phyloP scores from a whole-genome alignment of 1,284 basidiomycete genomes.

The Irpex lacteus region DNA sequence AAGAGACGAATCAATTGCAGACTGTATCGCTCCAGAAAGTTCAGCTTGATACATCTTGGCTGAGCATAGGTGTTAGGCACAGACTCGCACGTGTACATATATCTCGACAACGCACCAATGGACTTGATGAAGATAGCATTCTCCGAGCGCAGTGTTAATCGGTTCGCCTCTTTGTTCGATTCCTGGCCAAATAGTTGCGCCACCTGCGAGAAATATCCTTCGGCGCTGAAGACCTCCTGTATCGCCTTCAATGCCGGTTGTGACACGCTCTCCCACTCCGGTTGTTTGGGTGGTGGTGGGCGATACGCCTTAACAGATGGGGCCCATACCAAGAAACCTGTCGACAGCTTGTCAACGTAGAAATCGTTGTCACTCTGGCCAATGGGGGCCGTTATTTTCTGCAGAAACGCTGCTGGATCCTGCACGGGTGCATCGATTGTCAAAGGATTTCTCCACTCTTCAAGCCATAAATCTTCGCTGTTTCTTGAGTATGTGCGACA shows the following conservation, averaged over 20 bases:
- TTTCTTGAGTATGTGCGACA: slow-evolving; percentile 77
- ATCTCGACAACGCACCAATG: slow-evolving; percentile 44
- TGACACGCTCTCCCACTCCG: slow-evolving; percentile 67
- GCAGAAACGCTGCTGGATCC: slow-evolving; percentile 47
- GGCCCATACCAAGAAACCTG: slow-evolving; percentile 88
- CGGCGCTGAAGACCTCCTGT: slow-evolving; percentile 42
- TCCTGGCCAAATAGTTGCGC: slow-evolving; percentile 72
- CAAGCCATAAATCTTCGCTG: slow-evolving; percentile 73
- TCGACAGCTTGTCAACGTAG: slow-evolving; percentile 77
- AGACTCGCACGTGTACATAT: slow-evolving; percentile 4
- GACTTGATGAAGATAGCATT: slow-evolving; percentile 69
- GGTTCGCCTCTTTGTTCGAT: slow-evolving; percentile 48
- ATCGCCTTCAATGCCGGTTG: slow-evolving; percentile 61
- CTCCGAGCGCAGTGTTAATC: slow-evolving; percentile 60
- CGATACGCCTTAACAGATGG: slow-evolving; percentile 69
- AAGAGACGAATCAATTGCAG: slow-evolving; percentile 57
- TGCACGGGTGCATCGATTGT: slow-evolving; percentile 50
- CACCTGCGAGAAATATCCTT: slow-evolving; percentile 62
- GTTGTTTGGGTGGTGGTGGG: slow-evolving; percentile 43
- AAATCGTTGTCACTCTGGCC: slow-evolving; percentile 19
- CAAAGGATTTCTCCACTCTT: slow-evolving; percentile 79
- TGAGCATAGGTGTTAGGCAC: slow-evolving; percentile 26
- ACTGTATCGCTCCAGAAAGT: slow-evolving; percentile 51
- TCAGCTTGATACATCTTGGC: slow-evolving; percentile 66
- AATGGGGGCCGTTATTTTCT: slow-evolving; percentile 41